These are phyloP conservation scores for Daldinia sp. DNA, from an alignment of 2,329 filamentous ascomycete species.

Conservation along the genomic window DNA sequence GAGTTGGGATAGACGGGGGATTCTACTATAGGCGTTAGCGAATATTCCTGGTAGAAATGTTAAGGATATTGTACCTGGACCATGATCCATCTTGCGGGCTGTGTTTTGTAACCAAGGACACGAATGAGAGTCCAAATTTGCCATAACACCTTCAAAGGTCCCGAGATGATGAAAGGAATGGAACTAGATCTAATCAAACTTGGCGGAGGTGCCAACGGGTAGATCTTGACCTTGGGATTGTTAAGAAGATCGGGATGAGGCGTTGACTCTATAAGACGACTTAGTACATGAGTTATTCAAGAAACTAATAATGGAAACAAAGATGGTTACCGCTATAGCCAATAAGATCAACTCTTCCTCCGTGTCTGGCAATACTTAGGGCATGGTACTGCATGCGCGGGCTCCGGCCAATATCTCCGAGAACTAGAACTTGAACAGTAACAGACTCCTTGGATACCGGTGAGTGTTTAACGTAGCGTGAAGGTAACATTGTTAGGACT, in stretches of 20 bases:
- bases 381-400: slow-evolving; percentile 99
- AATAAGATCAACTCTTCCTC: slow-evolving; percentile 81
- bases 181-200: slow-evolving; percentile 71
- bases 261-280: slow-evolving; percentile 69
- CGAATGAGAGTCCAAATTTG: slow-evolving; percentile 77
- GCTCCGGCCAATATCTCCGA: slow-evolving; percentile 94
- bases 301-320: background rate
- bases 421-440: slow-evolving; percentile 81
- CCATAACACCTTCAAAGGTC: slow-evolving; percentile 85
- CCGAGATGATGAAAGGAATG: slow-evolving; percentile 78
- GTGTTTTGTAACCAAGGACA: slow-evolving; percentile 76
- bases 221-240: slow-evolving; percentile 73
- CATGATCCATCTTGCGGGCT: slow-evolving; percentile 83
- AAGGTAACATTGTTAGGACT: slow-evolving; percentile 48
- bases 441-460: slow-evolving; percentile 43
- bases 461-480: slow-evolving; percentile 49
- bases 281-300: slow-evolving; percentile 15
- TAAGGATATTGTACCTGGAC: slow-evolving; percentile 66
- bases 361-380: slow-evolving; percentile 85
- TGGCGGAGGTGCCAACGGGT: slow-evolving; percentile 75
- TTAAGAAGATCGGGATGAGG: slow-evolving; percentile 79
- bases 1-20: slow-evolving; percentile 91
- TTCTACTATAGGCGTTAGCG: slow-evolving; percentile 64
- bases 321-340: slow-evolving; percentile 83
- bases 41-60: slow-evolving; percentile 23